Evolutionary conservation across 768 basidiomycete species (phyloP).

Genomic region (Mycena belliarum): DNA sequence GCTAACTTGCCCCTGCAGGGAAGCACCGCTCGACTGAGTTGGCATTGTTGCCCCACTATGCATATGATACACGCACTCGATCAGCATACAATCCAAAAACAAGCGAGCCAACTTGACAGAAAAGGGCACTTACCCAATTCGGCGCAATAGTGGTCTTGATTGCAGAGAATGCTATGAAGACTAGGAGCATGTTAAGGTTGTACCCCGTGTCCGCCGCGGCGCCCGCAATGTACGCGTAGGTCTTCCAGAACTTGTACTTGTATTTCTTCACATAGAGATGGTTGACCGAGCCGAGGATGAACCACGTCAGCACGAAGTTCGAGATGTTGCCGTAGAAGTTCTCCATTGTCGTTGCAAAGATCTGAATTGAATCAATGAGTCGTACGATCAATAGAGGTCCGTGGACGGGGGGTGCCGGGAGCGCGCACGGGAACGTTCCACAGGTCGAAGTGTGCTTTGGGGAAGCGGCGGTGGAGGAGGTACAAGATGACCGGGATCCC

Average conservation of each 20-base stretch:
- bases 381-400: too few species aligned
- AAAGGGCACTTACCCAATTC: conserved; percentile 19
- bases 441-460: conserved; percentile 23
- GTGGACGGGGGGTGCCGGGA: neutral
- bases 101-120: too few species aligned
- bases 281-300: conserved; percentile 27
- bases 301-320: conserved; percentile 22
- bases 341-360: conserved; percentile 26
- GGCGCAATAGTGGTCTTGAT: conserved; percentile 23
- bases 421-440: conserved; percentile 24
- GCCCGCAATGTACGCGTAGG: conserved; percentile 26
- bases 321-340: conserved; percentile 27
- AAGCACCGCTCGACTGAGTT: conserved; percentile 28
- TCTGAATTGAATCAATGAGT: neutral
- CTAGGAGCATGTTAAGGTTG: conserved; percentile 28
- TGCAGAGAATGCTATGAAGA: conserved; percentile 29
- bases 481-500: conserved; percentile 23
- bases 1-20: neutral
- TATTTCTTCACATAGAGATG: conserved; percentile 28
- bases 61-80: neutral
- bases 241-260: conserved; percentile 29
- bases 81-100: too few species aligned
- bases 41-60: conserved; percentile 29
- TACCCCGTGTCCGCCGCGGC: conserved; percentile 29
- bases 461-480: conserved; percentile 23